A percentile compares a stretch with the other conserved stretches of the same genome.
These are phyloP conservation scores for Dissophora globulifera DNA, from an alignment of 192 early-diverging fungal genomes.

Conservation along the genomic window DNA sequence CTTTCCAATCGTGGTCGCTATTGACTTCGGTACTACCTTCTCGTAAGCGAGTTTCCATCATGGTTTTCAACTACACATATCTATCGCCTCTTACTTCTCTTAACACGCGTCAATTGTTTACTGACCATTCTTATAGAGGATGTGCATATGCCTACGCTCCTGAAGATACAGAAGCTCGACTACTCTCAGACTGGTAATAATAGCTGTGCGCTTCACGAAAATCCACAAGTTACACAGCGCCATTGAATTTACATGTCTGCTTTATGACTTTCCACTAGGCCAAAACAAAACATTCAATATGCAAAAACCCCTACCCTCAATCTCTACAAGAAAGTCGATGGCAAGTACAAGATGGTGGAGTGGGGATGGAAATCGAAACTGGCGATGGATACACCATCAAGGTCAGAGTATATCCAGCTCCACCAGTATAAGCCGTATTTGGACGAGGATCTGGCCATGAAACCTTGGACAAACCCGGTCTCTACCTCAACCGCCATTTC, in stretches of 20 bases:
- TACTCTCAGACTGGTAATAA: conserved; percentile 6
- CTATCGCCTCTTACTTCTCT: background rate
- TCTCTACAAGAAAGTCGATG: conserved; percentile 44
- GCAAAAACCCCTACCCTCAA: conserved; percentile 54
- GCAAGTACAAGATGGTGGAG: conserved; percentile 33
- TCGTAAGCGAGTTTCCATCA: conserved; percentile 3
- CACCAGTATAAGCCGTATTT: conserved; percentile 50
- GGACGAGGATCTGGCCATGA: conserved; percentile 32
- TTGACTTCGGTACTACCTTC: conserved; percentile 28
- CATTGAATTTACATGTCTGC: background rate
- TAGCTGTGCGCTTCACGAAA: background rate
- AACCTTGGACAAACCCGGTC: conserved; percentile 19
- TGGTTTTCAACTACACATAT: background rate
- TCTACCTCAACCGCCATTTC: conserved; percentile 42
- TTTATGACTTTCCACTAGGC: conserved; percentile 12
- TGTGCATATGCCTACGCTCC: conserved; percentile 30
- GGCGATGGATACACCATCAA: conserved; percentile 21
- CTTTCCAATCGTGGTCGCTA: conserved; percentile 25
- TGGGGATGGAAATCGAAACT: conserved; percentile 53
- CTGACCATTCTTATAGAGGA: background rate
- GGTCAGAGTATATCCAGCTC: conserved; percentile 27
- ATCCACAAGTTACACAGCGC: background rate
- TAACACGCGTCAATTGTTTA: no score
- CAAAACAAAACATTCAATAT: conserved; percentile 47
- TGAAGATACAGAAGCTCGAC: conserved; percentile 17